Evolutionary conservation across 305 asterid genomes (phyloP).

Genomic region (Stenogyne calaminthoides): DNA sequence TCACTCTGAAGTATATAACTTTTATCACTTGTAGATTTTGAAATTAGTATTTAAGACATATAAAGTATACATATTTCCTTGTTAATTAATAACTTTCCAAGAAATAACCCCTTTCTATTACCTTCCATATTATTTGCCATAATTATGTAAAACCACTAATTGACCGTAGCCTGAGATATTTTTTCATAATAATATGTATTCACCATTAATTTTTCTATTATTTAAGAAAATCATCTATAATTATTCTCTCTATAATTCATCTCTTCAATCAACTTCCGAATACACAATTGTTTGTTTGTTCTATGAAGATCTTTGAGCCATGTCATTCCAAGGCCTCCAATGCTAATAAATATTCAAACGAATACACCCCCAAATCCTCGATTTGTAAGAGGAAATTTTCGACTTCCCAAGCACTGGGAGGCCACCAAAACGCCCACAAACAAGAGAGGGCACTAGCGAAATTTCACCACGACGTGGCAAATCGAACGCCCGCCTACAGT

Average conservation of each 20-base stretch:
- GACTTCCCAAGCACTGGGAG: constrained; percentile 75
- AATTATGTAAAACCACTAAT: constrained; percentile 31
- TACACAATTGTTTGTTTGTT: background rate
- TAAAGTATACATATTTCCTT: constrained; percentile 38
- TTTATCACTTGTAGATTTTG: background rate
- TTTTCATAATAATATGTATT: constrained; percentile 47
- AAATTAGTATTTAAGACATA: constrained; percentile 37
- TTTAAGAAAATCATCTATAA: background rate
- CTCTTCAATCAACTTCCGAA: constrained; percentile 1
- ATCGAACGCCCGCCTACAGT: too few species aligned
- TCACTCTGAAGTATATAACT: background rate
- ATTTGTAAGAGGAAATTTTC: constrained; percentile 64
- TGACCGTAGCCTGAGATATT: constrained; percentile 41
- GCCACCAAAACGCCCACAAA: constrained; percentile 84
- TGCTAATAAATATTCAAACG: constrained; percentile 28
- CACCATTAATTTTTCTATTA: constrained; percentile 21
- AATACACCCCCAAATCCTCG: constrained; percentile 14
- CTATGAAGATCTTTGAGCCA: constrained; percentile 43
- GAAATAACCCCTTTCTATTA: constrained; percentile 9
- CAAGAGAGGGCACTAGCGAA: constrained; percentile 64
- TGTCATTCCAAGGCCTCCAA: constrained; percentile 50
- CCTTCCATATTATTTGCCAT: constrained; percentile 28
- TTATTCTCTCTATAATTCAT: background rate
- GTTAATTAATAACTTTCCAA: constrained; percentile 31
- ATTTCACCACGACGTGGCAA: constrained; percentile 41